Evolutionary conservation across 306 rosid species (phyloP).

Genomic region (Psophocarpus tetragonolobus): DNA sequence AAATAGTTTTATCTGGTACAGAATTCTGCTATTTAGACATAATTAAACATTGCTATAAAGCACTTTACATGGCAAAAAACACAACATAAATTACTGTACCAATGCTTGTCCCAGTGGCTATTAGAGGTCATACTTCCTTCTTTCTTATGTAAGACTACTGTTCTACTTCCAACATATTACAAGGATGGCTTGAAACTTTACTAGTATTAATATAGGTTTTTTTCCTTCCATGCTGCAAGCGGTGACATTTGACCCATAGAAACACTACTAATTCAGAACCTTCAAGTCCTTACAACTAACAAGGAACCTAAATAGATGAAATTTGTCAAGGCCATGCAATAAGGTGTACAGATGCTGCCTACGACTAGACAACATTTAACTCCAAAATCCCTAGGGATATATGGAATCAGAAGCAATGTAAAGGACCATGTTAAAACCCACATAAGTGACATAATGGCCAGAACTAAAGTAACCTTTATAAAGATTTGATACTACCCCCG

Average conservation of each 20-base stretch:
- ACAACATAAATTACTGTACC: neutral
- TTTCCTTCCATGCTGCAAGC: neutral
- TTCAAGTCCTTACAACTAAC: conserved; percentile 10
- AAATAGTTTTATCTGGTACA: conserved; percentile 14
- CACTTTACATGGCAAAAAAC: conserved; percentile 24
- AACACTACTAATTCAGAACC: conserved; percentile 2
- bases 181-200: neutral
- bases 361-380: conserved; percentile 23
- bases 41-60: neutral
- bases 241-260: conserved; percentile 1
- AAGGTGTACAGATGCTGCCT: conserved; percentile 16
- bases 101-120: neutral
- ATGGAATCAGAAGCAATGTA: conserved; percentile 1
- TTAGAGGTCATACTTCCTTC: conserved; percentile 1
- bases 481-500: neutral
- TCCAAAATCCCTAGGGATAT: conserved; percentile 14
- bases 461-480: neutral
- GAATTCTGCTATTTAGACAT: neutral
- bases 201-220: neutral
- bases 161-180: neutral
- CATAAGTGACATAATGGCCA: neutral
- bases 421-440: neutral
- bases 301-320: conserved; percentile 10
- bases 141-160: neutral
- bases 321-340: conserved; percentile 22